Evolutionary conservation across 1,284 basidiomycete genomes (phyloP), one percentile per base, ranked within the genome.

Genomic region (Golubevia sp.): DNA sequence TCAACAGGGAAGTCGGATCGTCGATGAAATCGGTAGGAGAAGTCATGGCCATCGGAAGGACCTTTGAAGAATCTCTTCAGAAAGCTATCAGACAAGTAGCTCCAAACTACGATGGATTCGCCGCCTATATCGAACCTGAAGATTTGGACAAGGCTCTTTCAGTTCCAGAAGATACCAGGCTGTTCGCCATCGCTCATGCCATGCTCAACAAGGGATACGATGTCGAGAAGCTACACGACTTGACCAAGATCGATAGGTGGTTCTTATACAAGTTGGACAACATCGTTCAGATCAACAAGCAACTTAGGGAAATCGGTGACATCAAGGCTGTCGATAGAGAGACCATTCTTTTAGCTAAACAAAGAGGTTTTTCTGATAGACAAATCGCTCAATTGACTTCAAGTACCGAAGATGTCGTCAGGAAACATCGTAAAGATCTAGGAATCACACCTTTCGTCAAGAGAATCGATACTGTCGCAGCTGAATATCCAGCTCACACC

Each of bases 11-110:
- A 82, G 90, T 99, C 59, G 96, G 97, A 48, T 98, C 95, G 2
- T 90, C 94, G 25, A 99, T 99, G 97, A 99, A 99, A 86, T 95
- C 93, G 24, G 97, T 99, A 64, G 97, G 97, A 67, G 97, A 99
- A 85, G 96, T 99, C 77, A 99, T 99, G 97, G 96, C 96, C 70
- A 98, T 99, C 74, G 97, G 97, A 55, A 91, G 97, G 73, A 99
- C 97, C 0, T 99, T 97, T 75, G 97, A 99, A 86, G 97, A 99
- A 86, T 94, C 92, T 78, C 87, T 99, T 80, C 97, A 99, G 85
- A 99, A 99, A 87, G 97, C 97, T 58, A 93, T 99, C 74, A 91
- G 97, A 74, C 94, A 97, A 87, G 91, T 99, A 34, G 95, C 97
- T 84, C 96, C 96, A 53, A 89, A 91, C 66, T 90, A 87, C 80